phyloP scores from a whole-genome alignment of 768 basidiomycete genomes.

The Xerocomellus chrysenteron region DNA sequence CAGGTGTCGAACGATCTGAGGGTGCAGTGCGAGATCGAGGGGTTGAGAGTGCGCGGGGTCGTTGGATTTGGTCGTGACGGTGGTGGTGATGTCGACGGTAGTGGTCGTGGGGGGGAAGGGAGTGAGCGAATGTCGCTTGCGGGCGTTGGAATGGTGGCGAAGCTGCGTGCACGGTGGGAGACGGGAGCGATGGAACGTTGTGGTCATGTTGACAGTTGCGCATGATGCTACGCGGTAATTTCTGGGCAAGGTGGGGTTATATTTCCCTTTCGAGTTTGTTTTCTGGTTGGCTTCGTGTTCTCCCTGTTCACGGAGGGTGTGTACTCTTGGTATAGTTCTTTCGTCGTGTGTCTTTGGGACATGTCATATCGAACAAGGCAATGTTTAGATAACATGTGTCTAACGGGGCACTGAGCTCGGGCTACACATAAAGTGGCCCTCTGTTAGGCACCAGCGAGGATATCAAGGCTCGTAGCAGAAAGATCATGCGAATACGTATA shows the following conservation, averaged over 20 bases:
- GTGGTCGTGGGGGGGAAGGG: neutral
- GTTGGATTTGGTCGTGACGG: neutral
- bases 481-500: neutral
- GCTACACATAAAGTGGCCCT: neutral
- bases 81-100: too few relatives aligned
- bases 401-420: neutral
- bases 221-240: neutral
- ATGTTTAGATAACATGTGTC: neutral
- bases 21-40: slow-evolving; percentile 10
- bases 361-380: neutral
- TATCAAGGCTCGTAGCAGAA: neutral
- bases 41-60: neutral
- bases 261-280: neutral
- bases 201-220: neutral
- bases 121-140: slow-evolving; percentile 1
- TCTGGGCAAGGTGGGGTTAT: too few relatives aligned
- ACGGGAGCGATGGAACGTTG: neutral
- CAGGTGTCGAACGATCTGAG: slow-evolving; percentile 2
- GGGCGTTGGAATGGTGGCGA: slow-evolving; percentile 20
- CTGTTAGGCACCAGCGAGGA: neutral
- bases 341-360: too few relatives aligned
- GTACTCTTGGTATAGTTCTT: neutral
- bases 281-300: neutral
- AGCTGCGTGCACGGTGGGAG: slow-evolving; percentile 23
- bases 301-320: neutral